Conservation (phyloP, 495 filamentous ascomycete genomes). For the Clohesyomyces aquaticus region DNA sequence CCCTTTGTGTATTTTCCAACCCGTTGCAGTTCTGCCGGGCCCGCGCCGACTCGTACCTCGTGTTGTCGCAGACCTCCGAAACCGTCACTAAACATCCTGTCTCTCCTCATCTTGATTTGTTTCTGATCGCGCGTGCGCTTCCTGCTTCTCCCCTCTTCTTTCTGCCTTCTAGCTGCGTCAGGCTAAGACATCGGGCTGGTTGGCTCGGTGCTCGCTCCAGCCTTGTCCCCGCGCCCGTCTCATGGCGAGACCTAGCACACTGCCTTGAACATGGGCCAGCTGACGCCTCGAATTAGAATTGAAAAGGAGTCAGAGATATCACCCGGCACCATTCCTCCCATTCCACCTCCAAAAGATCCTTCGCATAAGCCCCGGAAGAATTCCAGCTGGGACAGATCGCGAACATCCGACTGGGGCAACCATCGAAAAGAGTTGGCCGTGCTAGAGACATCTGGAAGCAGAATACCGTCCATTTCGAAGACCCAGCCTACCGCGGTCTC, state of each 20-base stretch:
- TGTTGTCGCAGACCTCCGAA: constrained; percentile 23
- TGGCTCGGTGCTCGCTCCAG: constrained; percentile 17
- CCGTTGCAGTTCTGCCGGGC: not conserved
- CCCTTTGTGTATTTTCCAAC: too few species aligned
- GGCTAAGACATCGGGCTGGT: not conserved
- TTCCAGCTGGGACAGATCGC: constrained; percentile 50
- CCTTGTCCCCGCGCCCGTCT: constrained; percentile 27
- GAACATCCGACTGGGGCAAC: constrained; percentile 61
- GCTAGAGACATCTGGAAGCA: constrained; percentile 61
- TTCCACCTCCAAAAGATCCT: constrained; percentile 42
- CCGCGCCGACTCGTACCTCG: not conserved
- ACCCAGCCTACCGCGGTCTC: constrained; percentile 57
- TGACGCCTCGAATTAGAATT: constrained; percentile 29
- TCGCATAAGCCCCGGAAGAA: constrained; percentile 42
- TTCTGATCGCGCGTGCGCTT: too few species aligned
- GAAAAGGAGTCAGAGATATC: constrained; percentile 47
- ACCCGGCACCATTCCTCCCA: constrained; percentile 48
- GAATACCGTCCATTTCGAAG: constrained; percentile 57
- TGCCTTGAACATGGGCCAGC: constrained; percentile 10
- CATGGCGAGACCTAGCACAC: constrained; percentile 12
- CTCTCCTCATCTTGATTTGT: not conserved
- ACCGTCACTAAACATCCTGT: not conserved
- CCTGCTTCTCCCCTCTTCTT: constrained; percentile 10
- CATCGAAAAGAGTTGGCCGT: constrained; percentile 74
- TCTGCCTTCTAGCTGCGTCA: not conserved